Conservation (phyloP, 352 stramenopile species). For the Globisporangium radiosum region DNA sequence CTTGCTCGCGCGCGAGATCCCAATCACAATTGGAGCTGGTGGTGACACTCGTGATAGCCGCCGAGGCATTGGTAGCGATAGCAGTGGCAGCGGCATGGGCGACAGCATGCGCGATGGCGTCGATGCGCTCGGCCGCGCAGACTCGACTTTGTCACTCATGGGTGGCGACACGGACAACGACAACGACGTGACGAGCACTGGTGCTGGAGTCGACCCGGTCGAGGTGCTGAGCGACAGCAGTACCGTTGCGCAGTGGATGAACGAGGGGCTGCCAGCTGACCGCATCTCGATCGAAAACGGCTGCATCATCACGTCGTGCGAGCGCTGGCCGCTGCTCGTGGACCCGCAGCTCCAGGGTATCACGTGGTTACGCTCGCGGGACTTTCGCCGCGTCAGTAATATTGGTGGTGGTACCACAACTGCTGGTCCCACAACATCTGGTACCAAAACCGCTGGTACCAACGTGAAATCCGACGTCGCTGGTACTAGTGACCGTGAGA, state of each 20-base stretch:
- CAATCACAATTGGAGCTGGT: conserved; percentile 34
- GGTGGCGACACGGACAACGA: conserved; percentile 3
- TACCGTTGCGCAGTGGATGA: conserved; percentile 88
- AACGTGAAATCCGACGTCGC: background rate
- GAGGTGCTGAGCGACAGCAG: conserved; percentile 82
- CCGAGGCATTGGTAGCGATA: no score
- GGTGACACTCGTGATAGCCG: background rate
- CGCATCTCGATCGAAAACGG: conserved; percentile 91
- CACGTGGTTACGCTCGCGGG: conserved; percentile 69
- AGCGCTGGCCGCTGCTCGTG: conserved; percentile 86
- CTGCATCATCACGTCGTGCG: conserved; percentile 86
- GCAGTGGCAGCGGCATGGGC: background rate
- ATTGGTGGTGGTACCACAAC: background rate
- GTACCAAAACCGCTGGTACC: background rate
- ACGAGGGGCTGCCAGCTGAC: conserved; percentile 86
- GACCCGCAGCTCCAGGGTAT: conserved; percentile 89
- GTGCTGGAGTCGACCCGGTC: conserved; percentile 66
- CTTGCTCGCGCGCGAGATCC: conserved; percentile 82
- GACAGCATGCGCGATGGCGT: background rate
- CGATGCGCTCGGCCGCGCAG: background rate
- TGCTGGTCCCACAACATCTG: background rate
- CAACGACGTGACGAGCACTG: background rate
- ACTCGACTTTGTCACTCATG: conserved; percentile 3
- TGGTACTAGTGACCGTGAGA: no score
- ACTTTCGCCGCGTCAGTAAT: conserved; percentile 22